Conservation (phyloP, 2,329 filamentous ascomycete species). For the Clonostachys byssicola region DNA sequence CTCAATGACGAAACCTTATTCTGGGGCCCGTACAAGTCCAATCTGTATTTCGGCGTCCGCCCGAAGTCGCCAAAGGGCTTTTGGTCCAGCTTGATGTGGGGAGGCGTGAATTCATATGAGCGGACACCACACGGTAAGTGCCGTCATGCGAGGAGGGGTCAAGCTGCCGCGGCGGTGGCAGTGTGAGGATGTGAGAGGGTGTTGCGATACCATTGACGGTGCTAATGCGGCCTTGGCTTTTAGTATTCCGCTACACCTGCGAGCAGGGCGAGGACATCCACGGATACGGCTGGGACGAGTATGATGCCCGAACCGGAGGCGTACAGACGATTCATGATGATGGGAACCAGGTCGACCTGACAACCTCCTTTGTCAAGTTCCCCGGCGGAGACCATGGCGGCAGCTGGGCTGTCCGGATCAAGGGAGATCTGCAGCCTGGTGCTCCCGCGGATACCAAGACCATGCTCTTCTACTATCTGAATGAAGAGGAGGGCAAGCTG, state of each 20-base stretch:
- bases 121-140: conserved; percentile 70
- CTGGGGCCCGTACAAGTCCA: conserved; percentile 94
- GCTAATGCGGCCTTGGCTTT: neutral
- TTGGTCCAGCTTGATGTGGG: conserved; percentile 83
- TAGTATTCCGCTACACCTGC: conserved; percentile 88
- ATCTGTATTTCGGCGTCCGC: conserved; percentile 88
- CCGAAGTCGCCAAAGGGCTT: conserved; percentile 79
- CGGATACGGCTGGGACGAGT: conserved; percentile 97
- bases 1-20: conserved; percentile 78
- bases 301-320: conserved; percentile 83
- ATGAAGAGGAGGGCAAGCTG: conserved; percentile 69
- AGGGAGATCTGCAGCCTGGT: conserved; percentile 71
- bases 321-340: conserved; percentile 88
- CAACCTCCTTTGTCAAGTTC: conserved; percentile 90
- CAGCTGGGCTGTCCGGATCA: conserved; percentile 87
- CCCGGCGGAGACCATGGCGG: conserved; percentile 82
- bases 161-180: too few species aligned
- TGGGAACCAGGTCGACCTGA: conserved; percentile 83
- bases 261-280: conserved; percentile 93
- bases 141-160: too few species aligned
- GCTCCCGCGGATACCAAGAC: conserved; percentile 66
- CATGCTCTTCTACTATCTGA: conserved; percentile 74
- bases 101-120: conserved; percentile 73
- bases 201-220: too few species aligned
- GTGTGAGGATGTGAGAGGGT: too few species aligned